Conservation (phyloP, 2,329 filamentous ascomycete genomes). For the Ilyonectria sp. region DNA sequence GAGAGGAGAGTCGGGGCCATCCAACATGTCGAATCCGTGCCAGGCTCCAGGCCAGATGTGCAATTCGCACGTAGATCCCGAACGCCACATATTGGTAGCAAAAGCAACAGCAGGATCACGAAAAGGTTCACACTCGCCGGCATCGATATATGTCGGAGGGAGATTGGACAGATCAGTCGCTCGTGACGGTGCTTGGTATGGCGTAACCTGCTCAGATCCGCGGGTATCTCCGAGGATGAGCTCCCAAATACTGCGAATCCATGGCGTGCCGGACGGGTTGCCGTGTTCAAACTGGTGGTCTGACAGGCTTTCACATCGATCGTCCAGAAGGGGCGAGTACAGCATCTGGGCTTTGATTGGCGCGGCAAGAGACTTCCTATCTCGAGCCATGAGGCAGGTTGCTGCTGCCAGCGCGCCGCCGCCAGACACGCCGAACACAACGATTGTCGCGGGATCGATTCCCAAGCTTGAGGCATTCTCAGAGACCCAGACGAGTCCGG, state of each 20-base stretch:
- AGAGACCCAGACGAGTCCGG: slow-evolving; percentile 38
- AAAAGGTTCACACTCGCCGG: slow-evolving; percentile 40
- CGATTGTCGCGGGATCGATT: slow-evolving; percentile 34
- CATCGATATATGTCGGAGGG: slow-evolving; percentile 41
- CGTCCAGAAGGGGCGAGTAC: slow-evolving; percentile 43
- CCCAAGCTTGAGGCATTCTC: slow-evolving; percentile 31
- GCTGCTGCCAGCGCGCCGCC: slow-evolving; percentile 43
- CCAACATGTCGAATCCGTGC: slow-evolving; percentile 37
- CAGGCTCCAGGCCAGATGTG: slow-evolving; percentile 42
- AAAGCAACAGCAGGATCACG: slow-evolving; percentile 40
- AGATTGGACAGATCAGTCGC: slow-evolving; percentile 35
- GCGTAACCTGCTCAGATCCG: slow-evolving; percentile 27
- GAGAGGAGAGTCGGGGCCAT: slow-evolving; percentile 35
- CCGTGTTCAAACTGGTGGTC: slow-evolving; percentile 42
- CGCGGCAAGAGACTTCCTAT: slow-evolving; percentile 25
- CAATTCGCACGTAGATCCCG: slow-evolving; percentile 39
- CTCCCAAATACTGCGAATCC: slow-evolving; percentile 35
- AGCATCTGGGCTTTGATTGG: slow-evolving; percentile 42
- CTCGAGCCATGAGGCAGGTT: slow-evolving; percentile 38
- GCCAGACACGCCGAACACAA: slow-evolving; percentile 38
- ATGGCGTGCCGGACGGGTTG: slow-evolving; percentile 35
- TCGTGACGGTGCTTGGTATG: slow-evolving; percentile 38
- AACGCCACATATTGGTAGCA: slow-evolving; percentile 39
- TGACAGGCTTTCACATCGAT: slow-evolving; percentile 36
- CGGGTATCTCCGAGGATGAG: slow-evolving; percentile 31